Evolutionary conservation across 2,329 filamentous ascomycete genomes (phyloP).

Genomic region (Colletotrichum incanum): DNA sequence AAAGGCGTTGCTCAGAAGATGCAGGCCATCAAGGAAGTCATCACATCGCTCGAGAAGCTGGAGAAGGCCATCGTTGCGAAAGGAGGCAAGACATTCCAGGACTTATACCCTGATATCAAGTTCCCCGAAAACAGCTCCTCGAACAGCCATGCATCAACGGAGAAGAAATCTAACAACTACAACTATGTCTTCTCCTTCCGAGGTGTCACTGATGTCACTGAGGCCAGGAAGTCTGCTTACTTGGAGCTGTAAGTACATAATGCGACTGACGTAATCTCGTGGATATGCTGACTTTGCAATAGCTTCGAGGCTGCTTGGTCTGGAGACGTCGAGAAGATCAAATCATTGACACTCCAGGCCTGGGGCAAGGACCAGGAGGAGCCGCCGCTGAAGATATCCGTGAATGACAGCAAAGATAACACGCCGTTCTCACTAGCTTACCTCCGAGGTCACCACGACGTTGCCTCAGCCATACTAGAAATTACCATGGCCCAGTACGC

Average conservation of each 20-base stretch:
- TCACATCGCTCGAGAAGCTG: conserved; percentile 68
- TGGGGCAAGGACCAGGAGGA: conserved; percentile 70
- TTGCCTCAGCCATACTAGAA: conserved; percentile 78
- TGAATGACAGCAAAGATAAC: conserved; percentile 65
- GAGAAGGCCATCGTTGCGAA: conserved; percentile 69
- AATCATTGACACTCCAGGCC: conserved; percentile 72
- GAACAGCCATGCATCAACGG: conserved; percentile 32
- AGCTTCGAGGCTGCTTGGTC: conserved; percentile 82
- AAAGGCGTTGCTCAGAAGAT: conserved; percentile 66
- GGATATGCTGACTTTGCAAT: conserved; percentile 45
- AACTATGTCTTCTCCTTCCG: conserved; percentile 67
- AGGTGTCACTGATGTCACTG: conserved; percentile 69
- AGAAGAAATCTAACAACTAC: conserved; percentile 58
- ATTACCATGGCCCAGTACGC: conserved; percentile 80
- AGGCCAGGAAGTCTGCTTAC: conserved; percentile 71
- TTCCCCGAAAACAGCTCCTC: conserved; percentile 37
- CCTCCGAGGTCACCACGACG: conserved; percentile 73
- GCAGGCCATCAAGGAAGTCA: conserved; percentile 65
- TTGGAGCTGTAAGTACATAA: conserved; percentile 69
- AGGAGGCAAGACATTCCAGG: conserved; percentile 77
- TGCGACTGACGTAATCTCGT: neutral
- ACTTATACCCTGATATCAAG: conserved; percentile 72
- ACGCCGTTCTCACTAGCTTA: conserved; percentile 80
- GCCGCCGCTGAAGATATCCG: conserved; percentile 75
- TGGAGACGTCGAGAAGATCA: conserved; percentile 78